phyloP scores from a whole-genome alignment of 208 protist species.

The Balamuthia mandrillaris region DNA sequence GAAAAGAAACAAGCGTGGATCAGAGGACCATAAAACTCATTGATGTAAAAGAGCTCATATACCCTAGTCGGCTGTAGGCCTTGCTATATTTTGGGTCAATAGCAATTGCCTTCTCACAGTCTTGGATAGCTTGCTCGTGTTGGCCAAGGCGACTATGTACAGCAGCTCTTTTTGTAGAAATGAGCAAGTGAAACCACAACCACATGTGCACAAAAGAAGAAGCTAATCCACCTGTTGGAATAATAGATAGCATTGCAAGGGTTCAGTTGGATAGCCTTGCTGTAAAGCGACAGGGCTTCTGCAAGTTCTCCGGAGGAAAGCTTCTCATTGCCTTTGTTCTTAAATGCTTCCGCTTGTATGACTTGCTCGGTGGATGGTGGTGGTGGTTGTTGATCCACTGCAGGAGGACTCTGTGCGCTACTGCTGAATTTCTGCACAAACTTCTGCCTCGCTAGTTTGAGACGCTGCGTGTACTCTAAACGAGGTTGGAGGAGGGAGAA shows the following conservation, averaged over 20 bases:
- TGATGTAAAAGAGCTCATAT: background rate
- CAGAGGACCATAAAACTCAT: background rate
- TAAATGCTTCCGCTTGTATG: background rate
- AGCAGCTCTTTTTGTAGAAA: background rate
- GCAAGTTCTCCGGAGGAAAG: background rate
- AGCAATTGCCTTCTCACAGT: background rate
- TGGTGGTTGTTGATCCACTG: background rate
- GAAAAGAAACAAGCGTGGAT: background rate
- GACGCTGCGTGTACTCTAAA: background rate
- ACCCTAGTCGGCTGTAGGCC: slow-evolving; percentile 24
- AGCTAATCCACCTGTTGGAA: background rate
- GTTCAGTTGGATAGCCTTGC: slow-evolving; percentile 1
- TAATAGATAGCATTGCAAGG: slow-evolving; percentile 18
- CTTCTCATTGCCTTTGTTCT: background rate
- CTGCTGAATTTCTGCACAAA: background rate
- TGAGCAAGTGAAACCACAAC: background rate
- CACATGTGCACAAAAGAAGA: background rate
- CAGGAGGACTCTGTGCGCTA: background rate
- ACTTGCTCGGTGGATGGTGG: background rate
- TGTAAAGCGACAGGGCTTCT: slow-evolving; percentile 10
- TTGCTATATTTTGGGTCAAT: slow-evolving; percentile 18
- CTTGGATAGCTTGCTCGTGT: background rate
- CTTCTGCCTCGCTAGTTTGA: background rate
- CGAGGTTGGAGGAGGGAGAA: background rate
- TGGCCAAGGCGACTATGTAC: background rate